Percentiles rank a stretch among this genome's conserved stretches.
phyloP scores from a whole-genome alignment of 805 yeast genomes.

The Komagataella kurtzmanii region DNA sequence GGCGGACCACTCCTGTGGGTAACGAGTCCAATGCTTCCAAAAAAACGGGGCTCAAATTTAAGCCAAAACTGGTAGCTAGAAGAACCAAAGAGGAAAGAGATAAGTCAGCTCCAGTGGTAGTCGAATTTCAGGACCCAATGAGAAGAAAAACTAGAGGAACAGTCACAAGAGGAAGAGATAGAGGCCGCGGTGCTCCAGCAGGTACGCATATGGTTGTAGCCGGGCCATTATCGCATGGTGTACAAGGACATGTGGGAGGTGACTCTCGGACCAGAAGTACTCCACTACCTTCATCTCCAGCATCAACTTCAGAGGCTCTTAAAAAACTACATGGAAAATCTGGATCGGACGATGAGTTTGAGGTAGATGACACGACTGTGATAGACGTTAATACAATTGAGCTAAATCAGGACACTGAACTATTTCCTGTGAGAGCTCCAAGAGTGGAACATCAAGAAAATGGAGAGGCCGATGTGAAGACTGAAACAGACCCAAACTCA shows the following conservation, averaged over 20 bases:
- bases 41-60: conserved; percentile 56
- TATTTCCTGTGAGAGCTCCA: conserved; percentile 63
- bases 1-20: conserved; percentile 12
- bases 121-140: conserved; percentile 5
- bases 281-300: conserved; percentile 8
- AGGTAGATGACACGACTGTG: conserved; percentile 21
- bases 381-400: conserved; percentile 54
- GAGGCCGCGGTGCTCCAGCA: conserved; percentile 16
- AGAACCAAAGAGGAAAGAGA: conserved; percentile 77
- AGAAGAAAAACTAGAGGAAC: conserved; percentile 14
- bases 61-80: conserved; percentile 81
- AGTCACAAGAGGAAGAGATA: conserved; percentile 20
- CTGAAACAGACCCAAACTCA: conserved; percentile 13
- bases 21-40: conserved; percentile 2
- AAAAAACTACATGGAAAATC: conserved; percentile 13
- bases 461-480: conserved; percentile 19
- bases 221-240: conserved; percentile 65
- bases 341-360: conserved; percentile 14
- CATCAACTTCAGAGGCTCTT: conserved; percentile 29
- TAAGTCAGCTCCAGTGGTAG: conserved; percentile 43
- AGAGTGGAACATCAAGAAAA: conserved; percentile 31
- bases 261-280: conserved; percentile 7
- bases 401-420: conserved; percentile 35
- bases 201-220: conserved; percentile 33
- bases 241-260: conserved; percentile 27